Evolutionary conservation across 306 rosid genomes (phyloP).

Genomic region (Cercis canadensis): DNA sequence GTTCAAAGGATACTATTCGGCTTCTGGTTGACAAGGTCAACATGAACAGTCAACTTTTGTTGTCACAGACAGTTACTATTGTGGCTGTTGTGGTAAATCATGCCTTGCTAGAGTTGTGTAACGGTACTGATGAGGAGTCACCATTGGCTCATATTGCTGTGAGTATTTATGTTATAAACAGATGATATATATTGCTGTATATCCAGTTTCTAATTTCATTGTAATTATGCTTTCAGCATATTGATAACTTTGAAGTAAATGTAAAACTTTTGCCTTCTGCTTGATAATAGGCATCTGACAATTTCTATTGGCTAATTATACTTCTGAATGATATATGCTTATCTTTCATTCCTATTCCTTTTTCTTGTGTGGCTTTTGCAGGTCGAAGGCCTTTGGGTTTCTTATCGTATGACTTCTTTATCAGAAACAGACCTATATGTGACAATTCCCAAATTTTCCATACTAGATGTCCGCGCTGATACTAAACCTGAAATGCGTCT

Average conservation of each 20-base stretch:
- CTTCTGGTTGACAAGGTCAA: constrained; percentile 95
- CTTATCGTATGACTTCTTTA: constrained; percentile 90
- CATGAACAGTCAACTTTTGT: constrained; percentile 72
- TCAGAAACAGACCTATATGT: constrained; percentile 86
- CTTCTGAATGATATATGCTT: constrained; percentile 1
- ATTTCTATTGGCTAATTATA: background rate
- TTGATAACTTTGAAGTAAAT: no score
- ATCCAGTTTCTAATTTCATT: background rate
- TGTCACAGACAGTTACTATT: constrained; percentile 83
- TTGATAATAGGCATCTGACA: background rate
- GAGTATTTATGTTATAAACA: constrained; percentile 48
- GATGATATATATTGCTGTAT: constrained; percentile 14
- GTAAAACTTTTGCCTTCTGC: background rate
- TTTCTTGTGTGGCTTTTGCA: constrained; percentile 52
- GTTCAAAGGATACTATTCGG: constrained; percentile 69
- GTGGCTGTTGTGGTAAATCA: constrained; percentile 70
- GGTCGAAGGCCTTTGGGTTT: constrained; percentile 97
- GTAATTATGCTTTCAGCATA: constrained; percentile 6
- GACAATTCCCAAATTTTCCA: constrained; percentile 86
- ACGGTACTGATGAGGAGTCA: constrained; percentile 71
- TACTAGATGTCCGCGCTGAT: constrained; percentile 83
- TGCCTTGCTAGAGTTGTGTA: constrained; percentile 88
- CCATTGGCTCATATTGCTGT: constrained; percentile 91
- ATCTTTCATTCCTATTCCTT: constrained; percentile 18
- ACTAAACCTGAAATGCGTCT: constrained; percentile 97